A percentile compares a stretch with the other conserved stretches of the same genome.
Evolutionary conservation across 139 green algal species (phyloP).

Genomic region (Tetraselmis striata): DNA sequence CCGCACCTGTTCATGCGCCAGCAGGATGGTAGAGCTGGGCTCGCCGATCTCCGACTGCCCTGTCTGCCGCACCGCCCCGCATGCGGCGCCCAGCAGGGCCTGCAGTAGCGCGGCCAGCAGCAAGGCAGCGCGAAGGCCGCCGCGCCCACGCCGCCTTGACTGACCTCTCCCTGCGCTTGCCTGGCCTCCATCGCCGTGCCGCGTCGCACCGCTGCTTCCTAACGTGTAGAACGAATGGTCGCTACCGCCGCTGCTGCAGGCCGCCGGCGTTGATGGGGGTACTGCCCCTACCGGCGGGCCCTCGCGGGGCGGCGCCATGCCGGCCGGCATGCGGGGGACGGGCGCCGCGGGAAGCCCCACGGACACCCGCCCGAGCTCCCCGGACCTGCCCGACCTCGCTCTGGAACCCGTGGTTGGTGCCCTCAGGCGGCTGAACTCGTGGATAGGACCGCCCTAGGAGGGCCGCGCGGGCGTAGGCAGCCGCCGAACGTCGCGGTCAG

Average conservation of each 20-base stretch:
- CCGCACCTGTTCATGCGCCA: neutral
- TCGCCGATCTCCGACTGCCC: neutral
- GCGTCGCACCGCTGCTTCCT: neutral
- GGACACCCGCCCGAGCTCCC: neutral
- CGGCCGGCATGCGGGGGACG: neutral
- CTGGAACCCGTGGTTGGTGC: no score
- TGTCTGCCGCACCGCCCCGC: neutral
- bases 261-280: no score
- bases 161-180: neutral
- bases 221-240: neutral
- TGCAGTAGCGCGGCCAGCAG: neutral
- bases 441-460: no score
- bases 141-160: neutral
- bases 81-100: neutral
- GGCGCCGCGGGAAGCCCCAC: neutral
- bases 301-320: neutral
- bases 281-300: no score
- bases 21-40: neutral
- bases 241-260: neutral
- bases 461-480: no score
- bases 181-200: no score
- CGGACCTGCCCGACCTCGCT: no score
- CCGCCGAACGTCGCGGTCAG: no score
- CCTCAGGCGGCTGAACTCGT: no score
- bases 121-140: neutral